A percentile compares a stretch with the other conserved stretches of the same genome.
Conservation (phyloP, 1,284 basidiomycete species). For the Cryptococcus neoformans region DNA sequence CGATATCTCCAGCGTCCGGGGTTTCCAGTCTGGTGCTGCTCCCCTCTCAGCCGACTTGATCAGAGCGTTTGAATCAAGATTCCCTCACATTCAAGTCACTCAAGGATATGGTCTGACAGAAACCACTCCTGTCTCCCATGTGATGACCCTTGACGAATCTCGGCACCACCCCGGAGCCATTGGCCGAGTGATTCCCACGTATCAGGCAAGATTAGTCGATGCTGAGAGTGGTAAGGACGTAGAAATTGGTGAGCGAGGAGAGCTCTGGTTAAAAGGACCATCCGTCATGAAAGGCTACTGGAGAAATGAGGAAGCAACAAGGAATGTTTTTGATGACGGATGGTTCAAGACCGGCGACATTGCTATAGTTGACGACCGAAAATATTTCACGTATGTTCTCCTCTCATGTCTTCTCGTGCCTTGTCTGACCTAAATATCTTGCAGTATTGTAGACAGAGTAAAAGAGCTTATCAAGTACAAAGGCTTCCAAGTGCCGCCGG, state of each 20-base stretch:
- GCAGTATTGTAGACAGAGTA: conserved; percentile 51
- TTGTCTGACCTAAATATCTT: background rate
- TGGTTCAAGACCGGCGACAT: conserved; percentile 88
- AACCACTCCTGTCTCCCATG: conserved; percentile 50
- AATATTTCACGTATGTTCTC: conserved; percentile 48
- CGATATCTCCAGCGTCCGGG: conserved; percentile 61
- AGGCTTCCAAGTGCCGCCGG: conserved; percentile 64
- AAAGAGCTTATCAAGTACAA: conserved; percentile 82
- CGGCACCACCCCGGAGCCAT: conserved; percentile 57
- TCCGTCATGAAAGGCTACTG: conserved; percentile 71
- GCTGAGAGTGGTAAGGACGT: conserved; percentile 38
- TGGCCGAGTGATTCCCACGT: conserved; percentile 71
- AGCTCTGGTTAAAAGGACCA: conserved; percentile 75
- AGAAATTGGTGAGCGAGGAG: conserved; percentile 62
- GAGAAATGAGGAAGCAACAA: conserved; percentile 65
- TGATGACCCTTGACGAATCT: conserved; percentile 38
- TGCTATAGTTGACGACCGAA: conserved; percentile 60
- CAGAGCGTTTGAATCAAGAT: conserved; percentile 25
- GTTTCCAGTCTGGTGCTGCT: conserved; percentile 74
- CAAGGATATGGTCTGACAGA: conserved; percentile 54
- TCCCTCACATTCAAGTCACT: conserved; percentile 28
- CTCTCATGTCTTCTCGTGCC: too few species aligned
- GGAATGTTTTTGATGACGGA: conserved; percentile 57
- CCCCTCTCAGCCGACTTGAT: conserved; percentile 59
- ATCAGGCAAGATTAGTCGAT: conserved; percentile 69